Base-by-base conservation (phyloP, 23 red algal genomes). In the Gracilaria domingensis region DNA sequence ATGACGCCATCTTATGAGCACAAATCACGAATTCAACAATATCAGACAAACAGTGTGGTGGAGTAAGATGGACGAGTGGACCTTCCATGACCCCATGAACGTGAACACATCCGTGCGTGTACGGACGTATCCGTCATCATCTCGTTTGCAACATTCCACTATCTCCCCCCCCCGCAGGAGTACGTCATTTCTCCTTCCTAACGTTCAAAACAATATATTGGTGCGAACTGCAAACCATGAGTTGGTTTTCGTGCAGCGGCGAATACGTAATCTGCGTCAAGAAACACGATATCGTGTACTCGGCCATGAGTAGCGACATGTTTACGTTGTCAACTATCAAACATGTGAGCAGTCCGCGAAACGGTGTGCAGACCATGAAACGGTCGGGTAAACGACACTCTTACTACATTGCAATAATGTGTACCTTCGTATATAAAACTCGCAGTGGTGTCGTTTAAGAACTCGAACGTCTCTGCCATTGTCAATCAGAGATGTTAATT, bases 341-440 rank as follows among this genome's bases (percentile, higher is more conserved):
- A 65, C 24, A 30, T 65, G 5, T 65, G 23, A 7, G 42, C 42
- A 45, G n/a, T n/a, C n/a, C 42, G 11, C 11, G 4, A 5, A 0
- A 37, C 51, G 2, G 51, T 55, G 64, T 37, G 32, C 64, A 38
- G 64, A 69, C 64, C 64, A 32, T 1, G 64, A 69, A 69, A 69
- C 64, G 64, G 64, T 69, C 64, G 12, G 30, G 18, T 36, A 37
- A 20, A 69, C 2, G 30, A 9, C 16, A 0, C 14, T 24, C 28
- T 36, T 37, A 6, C 26, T 65, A 11, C 42, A 45, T 7, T 45
- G 42, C 42, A 11, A 32, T 26, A 30, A 28, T 32, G 4, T 69
- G 64, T 36, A 69, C 32, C n/a, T n/a, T n/a, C n/a, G n/a, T n/a
- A n/a, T n/a, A 12, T 37, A 69, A 36, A 3, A 18, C 32, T 0